These are phyloP conservation scores for Fraxinus americana DNA, from an alignment of 257 asterid genomes.

Conservation along the genomic window DNA sequence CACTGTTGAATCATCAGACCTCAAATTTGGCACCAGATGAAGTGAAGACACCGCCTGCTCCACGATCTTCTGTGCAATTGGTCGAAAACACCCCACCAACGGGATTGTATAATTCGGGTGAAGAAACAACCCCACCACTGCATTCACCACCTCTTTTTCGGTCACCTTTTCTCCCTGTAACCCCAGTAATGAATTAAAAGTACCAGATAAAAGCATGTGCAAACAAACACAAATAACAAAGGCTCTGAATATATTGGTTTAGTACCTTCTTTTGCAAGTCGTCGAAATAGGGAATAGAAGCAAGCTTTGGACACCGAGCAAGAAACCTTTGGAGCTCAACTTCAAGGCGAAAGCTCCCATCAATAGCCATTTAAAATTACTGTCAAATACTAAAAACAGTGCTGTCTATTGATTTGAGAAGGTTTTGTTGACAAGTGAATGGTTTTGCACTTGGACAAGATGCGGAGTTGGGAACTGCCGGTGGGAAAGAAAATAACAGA, in stretches of 20 bases:
- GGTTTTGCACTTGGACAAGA: no score
- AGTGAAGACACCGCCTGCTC: slow-evolving; percentile 61
- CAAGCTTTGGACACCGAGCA: slow-evolving; percentile 61
- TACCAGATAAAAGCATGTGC: neutral
- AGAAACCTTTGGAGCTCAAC: slow-evolving; percentile 66
- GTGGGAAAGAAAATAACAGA: no score
- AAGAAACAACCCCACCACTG: slow-evolving; percentile 65
- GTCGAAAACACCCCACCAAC: slow-evolving; percentile 81
- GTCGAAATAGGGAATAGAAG: slow-evolving; percentile 41
- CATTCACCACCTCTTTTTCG: slow-evolving; percentile 71
- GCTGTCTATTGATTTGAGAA: neutral
- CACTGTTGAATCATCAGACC: slow-evolving; percentile 35
- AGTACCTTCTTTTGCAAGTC: slow-evolving; percentile 63
- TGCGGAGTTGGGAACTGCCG: no score
- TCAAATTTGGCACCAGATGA: slow-evolving; percentile 55
- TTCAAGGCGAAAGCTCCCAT: slow-evolving; percentile 67
- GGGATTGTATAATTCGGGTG: slow-evolving; percentile 85
- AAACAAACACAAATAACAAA: neutral
- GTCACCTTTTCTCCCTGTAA: slow-evolving; percentile 61
- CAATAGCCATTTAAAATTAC: slow-evolving; percentile 58
- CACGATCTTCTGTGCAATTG: slow-evolving; percentile 62
- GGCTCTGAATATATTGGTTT: neutral
- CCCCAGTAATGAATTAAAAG: slow-evolving; percentile 5
- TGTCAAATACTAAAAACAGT: neutral
- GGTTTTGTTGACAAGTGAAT: no score